These are phyloP conservation scores for Phialophora macrospora DNA, from an alignment of 2,329 filamentous ascomycete species.

Conservation along the genomic window DNA sequence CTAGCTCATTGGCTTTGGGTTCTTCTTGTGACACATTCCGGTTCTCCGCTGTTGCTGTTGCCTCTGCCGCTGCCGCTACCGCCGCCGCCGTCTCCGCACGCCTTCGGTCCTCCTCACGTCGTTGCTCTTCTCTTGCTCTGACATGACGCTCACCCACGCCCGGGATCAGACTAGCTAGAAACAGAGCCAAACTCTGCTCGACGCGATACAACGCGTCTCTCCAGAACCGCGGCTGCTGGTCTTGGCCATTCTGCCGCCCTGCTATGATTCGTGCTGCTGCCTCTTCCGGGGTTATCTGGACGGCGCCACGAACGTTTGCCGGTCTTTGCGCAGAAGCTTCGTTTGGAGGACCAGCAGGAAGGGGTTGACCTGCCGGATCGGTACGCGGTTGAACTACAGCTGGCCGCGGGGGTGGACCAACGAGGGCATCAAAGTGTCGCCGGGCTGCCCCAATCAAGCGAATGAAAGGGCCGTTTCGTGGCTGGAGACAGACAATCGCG, in stretches of 20 bases:
- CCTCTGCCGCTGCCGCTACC: neutral
- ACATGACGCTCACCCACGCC: slow-evolving; percentile 67
- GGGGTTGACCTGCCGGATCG: slow-evolving; percentile 16
- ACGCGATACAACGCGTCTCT: slow-evolving; percentile 41
- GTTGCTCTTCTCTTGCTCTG: slow-evolving; percentile 53
- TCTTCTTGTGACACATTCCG: neutral
- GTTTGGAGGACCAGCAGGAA: neutral
- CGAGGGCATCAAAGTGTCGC: slow-evolving; percentile 52
- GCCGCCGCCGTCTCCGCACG: slow-evolving; percentile 27
- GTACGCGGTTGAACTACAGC: slow-evolving; percentile 24
- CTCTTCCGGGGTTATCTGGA: slow-evolving; percentile 36
- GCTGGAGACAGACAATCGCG: slow-evolving; percentile 48
- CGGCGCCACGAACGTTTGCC: slow-evolving; percentile 30
- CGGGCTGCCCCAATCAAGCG: slow-evolving; percentile 48
- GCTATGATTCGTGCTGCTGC: slow-evolving; percentile 38
- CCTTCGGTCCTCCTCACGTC: slow-evolving; percentile 36
- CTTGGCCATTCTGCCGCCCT: slow-evolving; percentile 30
- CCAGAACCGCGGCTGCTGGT: slow-evolving; percentile 26
- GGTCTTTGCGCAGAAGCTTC: slow-evolving; percentile 20
- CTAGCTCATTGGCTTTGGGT: neutral
- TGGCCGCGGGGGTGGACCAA: slow-evolving; percentile 37
- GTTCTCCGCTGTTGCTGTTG: neutral
- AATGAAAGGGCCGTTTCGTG: slow-evolving; percentile 48
- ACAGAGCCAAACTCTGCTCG: slow-evolving; percentile 65
- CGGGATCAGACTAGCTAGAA: slow-evolving; percentile 65